These are phyloP conservation scores for Fusarium buharicum DNA, from an alignment of 2,329 filamentous ascomycete species.

Conservation along the genomic window DNA sequence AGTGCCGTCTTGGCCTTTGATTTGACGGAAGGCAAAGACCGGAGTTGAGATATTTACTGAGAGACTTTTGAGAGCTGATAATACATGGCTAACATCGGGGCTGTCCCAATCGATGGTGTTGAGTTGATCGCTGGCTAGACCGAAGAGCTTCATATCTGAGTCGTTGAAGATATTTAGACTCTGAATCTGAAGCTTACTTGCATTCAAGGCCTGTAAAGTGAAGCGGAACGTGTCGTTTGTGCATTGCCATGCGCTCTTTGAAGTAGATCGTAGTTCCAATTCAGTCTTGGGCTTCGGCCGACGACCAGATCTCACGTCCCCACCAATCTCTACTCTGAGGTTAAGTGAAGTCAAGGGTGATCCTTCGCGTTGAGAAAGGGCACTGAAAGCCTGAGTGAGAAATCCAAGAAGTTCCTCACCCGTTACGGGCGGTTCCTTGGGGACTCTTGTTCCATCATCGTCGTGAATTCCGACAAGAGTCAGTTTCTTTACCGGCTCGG, in stretches of 20 bases:
- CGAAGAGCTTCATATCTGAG: neutral
- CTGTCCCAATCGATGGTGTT: neutral
- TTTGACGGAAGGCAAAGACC: neutral
- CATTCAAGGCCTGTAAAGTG: neutral
- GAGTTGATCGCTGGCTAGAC: neutral
- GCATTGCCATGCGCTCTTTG: conserved; percentile 1
- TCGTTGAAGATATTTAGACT: neutral
- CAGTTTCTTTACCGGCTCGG: neutral
- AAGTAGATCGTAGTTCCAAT: neutral
- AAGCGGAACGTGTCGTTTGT: neutral
- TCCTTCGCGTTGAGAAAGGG: neutral
- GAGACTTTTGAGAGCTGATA: neutral
- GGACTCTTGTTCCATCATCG: neutral
- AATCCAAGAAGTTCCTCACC: neutral
- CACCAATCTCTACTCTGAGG: neutral
- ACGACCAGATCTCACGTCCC: neutral
- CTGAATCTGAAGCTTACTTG: neutral
- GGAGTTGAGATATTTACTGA: neutral
- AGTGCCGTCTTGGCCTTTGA: neutral
- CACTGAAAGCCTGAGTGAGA: neutral
- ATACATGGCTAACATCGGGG: neutral
- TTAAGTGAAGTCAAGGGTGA: neutral
- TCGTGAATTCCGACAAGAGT: neutral
- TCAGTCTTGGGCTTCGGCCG: neutral
- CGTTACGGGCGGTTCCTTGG: neutral